phyloP scores from a whole-genome alignment of 2,329 filamentous ascomycete genomes.

The Paraphaeosphaeria sporulosa region DNA sequence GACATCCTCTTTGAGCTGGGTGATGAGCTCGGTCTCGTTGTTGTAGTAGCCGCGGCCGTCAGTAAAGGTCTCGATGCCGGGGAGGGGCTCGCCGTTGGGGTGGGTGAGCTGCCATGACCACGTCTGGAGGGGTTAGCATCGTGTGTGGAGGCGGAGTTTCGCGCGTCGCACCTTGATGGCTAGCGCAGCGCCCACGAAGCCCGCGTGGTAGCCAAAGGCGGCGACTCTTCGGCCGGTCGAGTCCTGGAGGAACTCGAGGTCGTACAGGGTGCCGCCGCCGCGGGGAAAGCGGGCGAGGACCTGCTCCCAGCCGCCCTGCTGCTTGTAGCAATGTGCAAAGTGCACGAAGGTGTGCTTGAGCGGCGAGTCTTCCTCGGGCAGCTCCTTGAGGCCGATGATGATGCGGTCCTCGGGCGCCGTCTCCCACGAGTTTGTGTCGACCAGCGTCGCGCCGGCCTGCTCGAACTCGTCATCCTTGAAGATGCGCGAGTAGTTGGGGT shows the following conservation, averaged over 20 bases:
- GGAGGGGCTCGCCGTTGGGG: conserved; percentile 70
- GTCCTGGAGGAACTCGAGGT: conserved; percentile 86
- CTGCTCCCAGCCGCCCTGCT: conserved; percentile 68
- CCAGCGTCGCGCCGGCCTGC: conserved; percentile 47
- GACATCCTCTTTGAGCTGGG: conserved; percentile 76
- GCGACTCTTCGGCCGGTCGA: conserved; percentile 74
- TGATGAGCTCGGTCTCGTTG: conserved; percentile 76
- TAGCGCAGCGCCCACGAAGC: conserved; percentile 58
- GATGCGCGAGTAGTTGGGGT: conserved; percentile 49
- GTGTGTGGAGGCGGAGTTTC: no score
- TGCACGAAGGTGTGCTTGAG: conserved; percentile 52
- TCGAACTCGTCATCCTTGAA: conserved; percentile 53
- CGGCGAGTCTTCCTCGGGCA: conserved; percentile 48
- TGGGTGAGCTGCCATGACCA: conserved; percentile 85
- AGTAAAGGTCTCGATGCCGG: conserved; percentile 65
- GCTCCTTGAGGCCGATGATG: conserved; percentile 53
- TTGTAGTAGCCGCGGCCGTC: conserved; percentile 66
- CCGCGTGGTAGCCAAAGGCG: conserved; percentile 67
- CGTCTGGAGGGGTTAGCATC: conserved; percentile 58
- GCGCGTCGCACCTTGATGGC: conserved; percentile 44
- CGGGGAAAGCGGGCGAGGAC: conserved; percentile 81
- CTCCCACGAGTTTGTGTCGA: conserved; percentile 49
- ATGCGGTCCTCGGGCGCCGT: conserved; percentile 48
- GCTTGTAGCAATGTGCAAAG: conserved; percentile 54
- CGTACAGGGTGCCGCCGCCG: conserved; percentile 79